These are phyloP conservation scores for Aechmea fasciata DNA, from an alignment of 176 grass and related monocot genomes.

Conservation along the genomic window DNA sequence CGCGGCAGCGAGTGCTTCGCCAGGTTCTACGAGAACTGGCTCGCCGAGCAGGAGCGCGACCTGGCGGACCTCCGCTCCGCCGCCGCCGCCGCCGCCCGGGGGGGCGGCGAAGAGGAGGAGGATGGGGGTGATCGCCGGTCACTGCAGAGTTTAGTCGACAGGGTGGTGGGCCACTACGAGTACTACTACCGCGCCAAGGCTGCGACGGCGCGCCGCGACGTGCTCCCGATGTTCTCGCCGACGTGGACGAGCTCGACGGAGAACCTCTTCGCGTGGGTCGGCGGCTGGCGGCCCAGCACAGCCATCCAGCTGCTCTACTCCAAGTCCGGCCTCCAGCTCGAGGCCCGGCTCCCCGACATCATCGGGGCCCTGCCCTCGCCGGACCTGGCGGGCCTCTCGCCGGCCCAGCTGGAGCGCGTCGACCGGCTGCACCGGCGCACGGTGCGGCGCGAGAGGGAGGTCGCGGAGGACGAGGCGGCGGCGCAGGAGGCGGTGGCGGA, in stretches of 20 bases:
- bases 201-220: slow-evolving; percentile 25
- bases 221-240: slow-evolving; percentile 50
- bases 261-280: slow-evolving; percentile 66
- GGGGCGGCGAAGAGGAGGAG: neutral
- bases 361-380: slow-evolving; percentile 1
- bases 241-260: slow-evolving; percentile 71
- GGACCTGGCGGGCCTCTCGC: slow-evolving; percentile 34
- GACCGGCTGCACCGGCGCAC: slow-evolving; percentile 44
- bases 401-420: slow-evolving; percentile 28
- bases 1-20: slow-evolving; percentile 14
- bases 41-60: slow-evolving; percentile 49
- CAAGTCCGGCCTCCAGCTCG: slow-evolving; percentile 58
- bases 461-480: slow-evolving; percentile 32
- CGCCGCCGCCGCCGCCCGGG: neutral
- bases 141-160: slow-evolving; percentile 27
- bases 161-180: slow-evolving; percentile 54
- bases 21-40: slow-evolving; percentile 40
- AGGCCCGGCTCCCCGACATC: slow-evolving; percentile 28
- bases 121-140: neutral
- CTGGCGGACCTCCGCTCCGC: slow-evolving; percentile 40
- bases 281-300: slow-evolving; percentile 63
- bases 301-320: slow-evolving; percentile 69
- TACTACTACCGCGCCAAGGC: slow-evolving; percentile 57
- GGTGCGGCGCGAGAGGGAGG: slow-evolving; percentile 32
- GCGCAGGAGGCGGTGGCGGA: slow-evolving; percentile 43